Evolutionary conservation across 192 early-diverging fungal species (phyloP), one percentile per base, ranked within the genome.

Genomic region (Endogone sp.): DNA sequence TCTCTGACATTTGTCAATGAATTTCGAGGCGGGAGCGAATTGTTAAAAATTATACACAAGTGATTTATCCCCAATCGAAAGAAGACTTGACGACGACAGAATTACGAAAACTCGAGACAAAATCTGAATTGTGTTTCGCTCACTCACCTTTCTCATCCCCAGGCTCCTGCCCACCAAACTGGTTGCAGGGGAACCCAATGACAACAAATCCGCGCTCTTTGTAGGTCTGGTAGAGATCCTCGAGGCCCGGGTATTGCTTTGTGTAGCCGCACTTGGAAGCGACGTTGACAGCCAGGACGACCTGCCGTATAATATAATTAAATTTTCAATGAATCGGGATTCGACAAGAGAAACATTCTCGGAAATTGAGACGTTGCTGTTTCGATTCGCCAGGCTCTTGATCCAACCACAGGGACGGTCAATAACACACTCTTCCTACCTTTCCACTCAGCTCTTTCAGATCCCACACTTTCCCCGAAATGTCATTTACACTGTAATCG

Each of bases 181-280:
- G 90, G 82, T 97, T 96, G 70, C 88, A 90, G 23, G 96, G 96
- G 77, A 93, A 92, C n/a, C 94, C 95, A 62, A 97, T 76, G 56
- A 98, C 77, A 27, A 88, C 88, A 60, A 98, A 86, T 13, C 93
- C 95, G 44, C 66, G 64, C 56, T 85, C 84, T 29, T 83, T 76
- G 71, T 89, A 89, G 59, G 84, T 82, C 56, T 91, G 68, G 77
- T 91, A 83, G 62, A 94, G 76, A 60, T 84, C 71, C 74, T 92
- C 84, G 21, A 94, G 81, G 20, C 83, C 89, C 28, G 76, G 73
- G 80, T 93, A 93, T 77, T 95, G 93, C 6, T 80, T 76, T 31
- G 93, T 93, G 73, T 92, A 92, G 10, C 94, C 94, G 79, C 95
- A 97, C 81, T 93, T 86, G 66, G 91, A 93, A 26, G 94, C 95